Base-by-base conservation (phyloP, 1,284 basidiomycete genomes). In the Cryptococcus hybrid region DNA sequence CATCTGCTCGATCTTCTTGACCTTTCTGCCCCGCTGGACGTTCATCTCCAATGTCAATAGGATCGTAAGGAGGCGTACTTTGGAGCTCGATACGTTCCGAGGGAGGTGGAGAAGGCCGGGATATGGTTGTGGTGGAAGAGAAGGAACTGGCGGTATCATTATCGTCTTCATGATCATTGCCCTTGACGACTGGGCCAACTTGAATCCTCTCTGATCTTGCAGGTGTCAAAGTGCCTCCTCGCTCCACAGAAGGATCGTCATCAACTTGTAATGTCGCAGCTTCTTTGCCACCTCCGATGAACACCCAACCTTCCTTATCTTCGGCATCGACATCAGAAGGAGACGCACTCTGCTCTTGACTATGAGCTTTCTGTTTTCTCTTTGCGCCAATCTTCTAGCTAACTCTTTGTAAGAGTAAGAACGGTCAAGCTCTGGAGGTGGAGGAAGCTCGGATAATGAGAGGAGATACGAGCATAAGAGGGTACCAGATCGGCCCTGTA, bases 381-480 rank as follows among this genome's bases (percentile, higher is more conserved):
- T 53, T 45, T 56, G 50, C 9, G 53, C 46, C 3, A 48, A 11
- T 6, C 64, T 66, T 58, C 80, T 78, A 0, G 81, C 80, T 79
- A 80, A 82, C 58, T 84, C 79, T 57, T 82, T 81, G 9, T 78
- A 71, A 8, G 78, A 78, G 60, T 83, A 78, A 57, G 79, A 85
- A 11, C 81, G 77, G 63, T 82, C 76, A 3, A 83, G 76, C 40
- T 76, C 74, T 0, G 84, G 84, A 12, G 83, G 79, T 5, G 75
- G 78, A 3, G 84, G 82, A 2, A 74, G 66, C 52, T 78, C 73
- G 40, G 83, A 80, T 3, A 84, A 78, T 0, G 87, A 82, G n/a
- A 91, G 82, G 2, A 91, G 80, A 72, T 90, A 90, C 6, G 88
- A 80, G 69, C 89, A 90, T 0, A 89, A 87, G 64, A 91, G 82